A percentile compares a stretch with the other conserved stretches of the same genome.
Evolutionary conservation across 176 grass and related monocot species (phyloP).

Genomic region (Eleusine indica): DNA sequence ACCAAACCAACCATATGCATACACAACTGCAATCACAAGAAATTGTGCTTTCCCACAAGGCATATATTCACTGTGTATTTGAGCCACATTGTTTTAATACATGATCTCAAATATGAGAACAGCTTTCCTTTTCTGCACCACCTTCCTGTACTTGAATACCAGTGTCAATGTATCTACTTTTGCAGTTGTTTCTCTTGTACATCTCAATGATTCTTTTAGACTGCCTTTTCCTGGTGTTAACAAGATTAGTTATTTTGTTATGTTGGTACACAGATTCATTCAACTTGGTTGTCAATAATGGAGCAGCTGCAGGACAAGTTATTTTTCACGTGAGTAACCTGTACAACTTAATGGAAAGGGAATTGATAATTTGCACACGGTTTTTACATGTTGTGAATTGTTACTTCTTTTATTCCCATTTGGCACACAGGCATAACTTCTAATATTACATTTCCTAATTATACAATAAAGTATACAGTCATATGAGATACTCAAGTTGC

Average conservation of each 20-base stretch:
- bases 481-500: neutral
- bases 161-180: too few species aligned
- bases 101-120: neutral
- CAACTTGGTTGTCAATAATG: slow-evolving; percentile 87
- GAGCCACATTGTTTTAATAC: neutral
- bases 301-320: slow-evolving; percentile 84
- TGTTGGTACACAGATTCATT: slow-evolving; percentile 65
- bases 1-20: neutral
- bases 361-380: neutral
- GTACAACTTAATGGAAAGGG: neutral
- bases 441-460: neutral
- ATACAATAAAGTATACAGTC: neutral
- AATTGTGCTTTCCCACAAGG: neutral
- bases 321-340: slow-evolving; percentile 79
- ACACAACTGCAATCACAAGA: neutral
- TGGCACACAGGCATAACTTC: neutral
- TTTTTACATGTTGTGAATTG: neutral
- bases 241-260: slow-evolving; percentile 19
- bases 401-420: neutral
- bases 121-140: neutral
- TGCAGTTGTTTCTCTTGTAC: neutral
- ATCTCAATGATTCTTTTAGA: neutral
- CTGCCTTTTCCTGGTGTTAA: neutral
- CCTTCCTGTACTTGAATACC: neutral
- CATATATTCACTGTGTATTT: neutral